Conservation (phyloP, 2,329 filamentous ascomycete species). For the Arachnomyces sp. region DNA sequence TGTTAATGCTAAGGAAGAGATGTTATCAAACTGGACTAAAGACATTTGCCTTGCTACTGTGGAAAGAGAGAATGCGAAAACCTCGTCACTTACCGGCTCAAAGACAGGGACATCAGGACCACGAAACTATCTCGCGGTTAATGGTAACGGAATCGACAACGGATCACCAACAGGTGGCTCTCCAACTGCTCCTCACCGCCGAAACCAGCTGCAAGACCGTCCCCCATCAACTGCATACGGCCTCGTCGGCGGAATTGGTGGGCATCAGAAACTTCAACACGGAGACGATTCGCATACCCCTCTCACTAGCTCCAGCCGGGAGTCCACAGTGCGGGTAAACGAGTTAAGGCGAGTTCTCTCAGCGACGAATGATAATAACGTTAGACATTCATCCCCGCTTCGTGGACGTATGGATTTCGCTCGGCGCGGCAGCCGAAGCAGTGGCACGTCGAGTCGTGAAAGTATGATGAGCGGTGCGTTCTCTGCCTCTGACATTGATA, state of each 20-base stretch:
- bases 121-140: constrained; percentile 18
- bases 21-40: constrained; percentile 72
- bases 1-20: constrained; percentile 60
- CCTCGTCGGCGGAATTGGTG: constrained; percentile 17
- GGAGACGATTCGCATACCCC: constrained; percentile 28
- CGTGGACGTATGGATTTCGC: constrained; percentile 27
- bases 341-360: constrained; percentile 43
- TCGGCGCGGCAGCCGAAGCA: constrained; percentile 22
- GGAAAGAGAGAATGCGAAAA: constrained; percentile 59
- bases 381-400: constrained; percentile 35
- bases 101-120: constrained; percentile 49
- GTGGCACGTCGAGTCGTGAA: constrained; percentile 35
- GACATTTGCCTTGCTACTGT: constrained; percentile 63
- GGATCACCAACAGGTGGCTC: constrained; percentile 24
- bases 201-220: constrained; percentile 12
- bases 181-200: constrained; percentile 14
- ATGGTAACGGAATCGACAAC: constrained; percentile 24
- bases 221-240: constrained; percentile 14
- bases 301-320: constrained; percentile 31
- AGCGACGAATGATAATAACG: constrained; percentile 25
- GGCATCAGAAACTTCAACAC: constrained; percentile 25
- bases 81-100: constrained; percentile 69
- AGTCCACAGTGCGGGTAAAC: constrained; percentile 41
- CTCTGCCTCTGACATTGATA: constrained; percentile 29
- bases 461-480: constrained; percentile 38